A percentile compares a stretch with the other conserved stretches of the same genome.
Evolutionary conservation across 345 rosid genomes (phyloP).

Genomic region (Brassica nigra): DNA sequence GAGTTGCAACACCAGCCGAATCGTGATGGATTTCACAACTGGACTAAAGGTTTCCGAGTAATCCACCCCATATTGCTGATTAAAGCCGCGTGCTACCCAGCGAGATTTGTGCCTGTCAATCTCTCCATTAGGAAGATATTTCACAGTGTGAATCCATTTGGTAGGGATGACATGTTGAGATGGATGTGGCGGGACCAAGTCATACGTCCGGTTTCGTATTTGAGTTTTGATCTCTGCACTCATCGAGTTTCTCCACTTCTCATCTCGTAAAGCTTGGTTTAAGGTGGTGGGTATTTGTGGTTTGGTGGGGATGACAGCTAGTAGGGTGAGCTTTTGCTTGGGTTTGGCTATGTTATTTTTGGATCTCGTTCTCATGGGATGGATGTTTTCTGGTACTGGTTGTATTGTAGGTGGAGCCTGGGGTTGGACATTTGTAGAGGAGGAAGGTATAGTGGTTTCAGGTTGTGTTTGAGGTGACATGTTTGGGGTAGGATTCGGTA

Average conservation of each 20-base stretch:
- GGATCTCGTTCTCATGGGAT: neutral
- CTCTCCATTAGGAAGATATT: neutral
- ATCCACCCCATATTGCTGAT: neutral
- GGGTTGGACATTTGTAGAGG: too few relatives aligned
- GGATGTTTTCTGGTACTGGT: neutral
- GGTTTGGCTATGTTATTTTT: neutral
- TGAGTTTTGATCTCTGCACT: neutral
- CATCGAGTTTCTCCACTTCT: neutral
- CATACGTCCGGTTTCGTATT: neutral
- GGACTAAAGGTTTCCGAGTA: neutral
- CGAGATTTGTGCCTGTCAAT: neutral
- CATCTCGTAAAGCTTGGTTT: neutral
- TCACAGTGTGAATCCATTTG: neutral
- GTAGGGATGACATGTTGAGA: neutral
- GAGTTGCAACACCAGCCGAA: too few relatives aligned
- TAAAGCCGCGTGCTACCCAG: neutral
- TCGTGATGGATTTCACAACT: neutral
- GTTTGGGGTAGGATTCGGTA: too few relatives aligned
- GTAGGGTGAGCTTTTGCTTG: neutral
- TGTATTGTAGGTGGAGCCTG: too few relatives aligned
- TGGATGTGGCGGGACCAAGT: neutral
- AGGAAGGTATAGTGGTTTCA: too few relatives aligned
- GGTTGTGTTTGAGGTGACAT: too few relatives aligned
- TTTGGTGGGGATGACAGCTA: too few relatives aligned
- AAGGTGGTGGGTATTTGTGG: neutral